Base-by-base conservation (phyloP, 192 early-diverging fungal genomes). In the Entomortierella chlamydospora region DNA sequence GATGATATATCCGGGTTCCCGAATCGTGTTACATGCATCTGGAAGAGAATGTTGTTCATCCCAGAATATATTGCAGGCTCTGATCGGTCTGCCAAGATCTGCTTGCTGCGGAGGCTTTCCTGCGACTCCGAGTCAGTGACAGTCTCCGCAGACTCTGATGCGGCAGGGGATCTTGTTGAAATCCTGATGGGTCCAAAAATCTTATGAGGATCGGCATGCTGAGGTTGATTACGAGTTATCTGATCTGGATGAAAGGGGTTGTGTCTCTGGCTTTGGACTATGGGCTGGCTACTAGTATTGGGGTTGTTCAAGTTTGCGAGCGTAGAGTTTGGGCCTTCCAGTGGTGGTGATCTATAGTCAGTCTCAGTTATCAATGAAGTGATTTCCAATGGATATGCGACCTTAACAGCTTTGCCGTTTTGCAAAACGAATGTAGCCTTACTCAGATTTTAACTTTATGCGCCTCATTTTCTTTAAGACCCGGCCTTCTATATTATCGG, bases 401-500 rank as follows among this genome's bases (percentile, higher is more conserved):
- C 1, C 28, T 37, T 11, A 20, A 13, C 47, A 15, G 15, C 42
- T 31, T 39, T 55, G n/a, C 9, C 18, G 15, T 17, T 0, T 25
- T 55, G 23, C 20, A 13, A 8, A 4, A 33, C 31, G 20, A n/a
- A 26, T 23, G 20, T 28, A 37, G 10, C 55, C 74, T 39, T 70
- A 79, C 76, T 70, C 67, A 31, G 76, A 79, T 23, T 70, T 33
- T 20, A 79, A 39, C 50, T 79, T 79, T 17, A 79, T 79, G 9
- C 50, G 39, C 13, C 34, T 56, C 76, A 79, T 79, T 43, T 60
- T 64, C 42, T 61, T 70, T 2, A 79, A 34, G 25, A 79, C 76
- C 15, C 76, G 67, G 0, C 76, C 63, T 30, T 79, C 76, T n/a
- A 79, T 70, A 8, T 47, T 57, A n/a, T 68, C 74, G 3, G 42